phyloP scores from a whole-genome alignment of 352 stramenopile genomes.

The Phytophthora tubulina region DNA sequence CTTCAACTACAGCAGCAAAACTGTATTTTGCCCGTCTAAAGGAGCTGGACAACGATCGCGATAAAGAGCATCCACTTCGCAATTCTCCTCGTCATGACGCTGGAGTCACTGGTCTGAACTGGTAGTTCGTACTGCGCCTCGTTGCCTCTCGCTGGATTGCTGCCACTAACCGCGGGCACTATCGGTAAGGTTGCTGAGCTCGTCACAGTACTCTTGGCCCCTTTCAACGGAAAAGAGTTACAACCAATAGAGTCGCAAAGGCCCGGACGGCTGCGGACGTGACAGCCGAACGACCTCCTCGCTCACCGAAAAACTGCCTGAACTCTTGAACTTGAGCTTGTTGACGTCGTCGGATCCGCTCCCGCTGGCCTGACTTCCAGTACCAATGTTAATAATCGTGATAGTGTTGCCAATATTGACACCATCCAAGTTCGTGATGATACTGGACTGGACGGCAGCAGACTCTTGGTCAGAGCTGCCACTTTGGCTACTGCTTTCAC shows the following conservation, averaged over 20 bases:
- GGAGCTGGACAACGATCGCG: constrained; percentile 13
- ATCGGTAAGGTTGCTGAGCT: neutral
- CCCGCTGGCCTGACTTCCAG: constrained; percentile 11
- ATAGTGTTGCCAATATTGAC: constrained; percentile 57
- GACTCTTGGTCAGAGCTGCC: constrained; percentile 8
- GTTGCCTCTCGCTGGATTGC: neutral
- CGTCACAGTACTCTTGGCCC: neutral
- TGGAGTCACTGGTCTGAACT: neutral
- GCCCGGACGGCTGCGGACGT: constrained; percentile 30
- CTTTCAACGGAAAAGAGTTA: constrained; percentile 2
- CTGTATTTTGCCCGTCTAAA: neutral
- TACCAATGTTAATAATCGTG: constrained; percentile 47
- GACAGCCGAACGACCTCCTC: constrained; percentile 27
- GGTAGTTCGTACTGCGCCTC: constrained; percentile 3
- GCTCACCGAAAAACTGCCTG: neutral
- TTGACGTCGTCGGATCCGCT: constrained; percentile 8
- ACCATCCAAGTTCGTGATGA: constrained; percentile 40
- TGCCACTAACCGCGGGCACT: neutral
- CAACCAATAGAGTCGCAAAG: constrained; percentile 34
- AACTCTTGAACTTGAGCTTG: neutral
- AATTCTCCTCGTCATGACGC: neutral
- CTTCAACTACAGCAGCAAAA: neutral
- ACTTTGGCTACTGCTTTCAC: constrained; percentile 13
- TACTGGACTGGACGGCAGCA: constrained; percentile 35
- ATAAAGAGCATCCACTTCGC: constrained; percentile 24